Evolutionary conservation across 1,284 basidiomycete genomes (phyloP).

Genomic region (Thecaphora frezii): DNA sequence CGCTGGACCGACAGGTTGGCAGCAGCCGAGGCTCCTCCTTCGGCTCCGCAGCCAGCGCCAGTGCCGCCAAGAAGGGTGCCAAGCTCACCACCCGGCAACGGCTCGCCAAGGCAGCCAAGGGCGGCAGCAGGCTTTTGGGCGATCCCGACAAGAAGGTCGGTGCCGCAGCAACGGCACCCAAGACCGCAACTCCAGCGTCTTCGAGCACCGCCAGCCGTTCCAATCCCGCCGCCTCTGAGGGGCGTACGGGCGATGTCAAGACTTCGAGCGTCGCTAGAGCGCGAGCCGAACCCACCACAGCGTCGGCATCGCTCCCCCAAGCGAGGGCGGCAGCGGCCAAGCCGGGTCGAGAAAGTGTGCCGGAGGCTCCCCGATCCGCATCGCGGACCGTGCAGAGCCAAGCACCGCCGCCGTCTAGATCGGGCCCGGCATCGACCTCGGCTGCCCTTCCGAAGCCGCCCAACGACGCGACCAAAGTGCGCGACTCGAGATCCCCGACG

Average conservation of each 20-base stretch:
- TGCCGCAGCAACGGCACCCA: background rate
- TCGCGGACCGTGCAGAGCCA: no score
- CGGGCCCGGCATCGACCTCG: no score
- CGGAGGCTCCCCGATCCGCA: no score
- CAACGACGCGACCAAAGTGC: background rate
- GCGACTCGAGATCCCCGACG: background rate
- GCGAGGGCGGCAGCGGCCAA: no score
- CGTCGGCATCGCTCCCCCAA: no score
- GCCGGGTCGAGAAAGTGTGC: no score
- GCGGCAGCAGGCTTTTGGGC: conserved; percentile 18
- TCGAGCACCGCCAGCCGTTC: background rate
- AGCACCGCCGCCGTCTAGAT: no score
- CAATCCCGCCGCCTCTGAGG: no score
- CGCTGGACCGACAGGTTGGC: background rate
- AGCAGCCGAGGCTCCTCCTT: background rate
- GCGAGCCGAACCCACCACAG: no score
- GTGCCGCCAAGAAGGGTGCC: conserved; percentile 8
- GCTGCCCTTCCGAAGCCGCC: background rate
- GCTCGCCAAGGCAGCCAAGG: conserved; percentile 35
- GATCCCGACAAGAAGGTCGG: conserved; percentile 15
- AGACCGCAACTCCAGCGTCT: conserved; percentile 7
- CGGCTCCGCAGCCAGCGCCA: background rate
- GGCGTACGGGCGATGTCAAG: no score
- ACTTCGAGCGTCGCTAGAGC: no score
- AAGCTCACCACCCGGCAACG: conserved; percentile 36